These are phyloP conservation scores for Lodderomyces pseudojiufengensis DNA, from an alignment of 1,139 yeast genomes.

Conservation along the genomic window DNA sequence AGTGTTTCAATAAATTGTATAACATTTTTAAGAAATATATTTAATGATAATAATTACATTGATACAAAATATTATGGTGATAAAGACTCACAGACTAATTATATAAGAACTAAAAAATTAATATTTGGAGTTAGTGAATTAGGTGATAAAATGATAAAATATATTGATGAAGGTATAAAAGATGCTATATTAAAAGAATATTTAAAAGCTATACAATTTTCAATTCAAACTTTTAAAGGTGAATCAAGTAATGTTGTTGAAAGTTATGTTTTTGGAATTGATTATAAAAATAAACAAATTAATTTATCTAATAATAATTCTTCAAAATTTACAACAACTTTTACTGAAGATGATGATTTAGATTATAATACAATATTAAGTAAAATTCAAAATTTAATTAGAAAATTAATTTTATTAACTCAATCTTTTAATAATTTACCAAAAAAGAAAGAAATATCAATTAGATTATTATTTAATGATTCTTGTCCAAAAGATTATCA, in stretches of 20 bases:
- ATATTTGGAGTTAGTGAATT: conserved; percentile 34
- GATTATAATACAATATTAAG: conserved; percentile 28
- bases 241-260: conserved; percentile 40
- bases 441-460: conserved; percentile 35
- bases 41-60: conserved; percentile 44
- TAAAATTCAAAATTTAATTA: conserved; percentile 27
- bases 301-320: conserved; percentile 5
- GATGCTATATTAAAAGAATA: conserved; percentile 40
- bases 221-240: conserved; percentile 37
- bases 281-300: conserved; percentile 23
- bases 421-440: conserved; percentile 52
- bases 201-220: conserved; percentile 43
- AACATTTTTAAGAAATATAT: conserved; percentile 49
- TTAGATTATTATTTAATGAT: conserved; percentile 48
- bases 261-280: conserved; percentile 46
- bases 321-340: too few relatives aligned
- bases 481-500: conserved; percentile 44
- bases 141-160: conserved; percentile 31
- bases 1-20: conserved; percentile 49
- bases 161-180: conserved; percentile 50
- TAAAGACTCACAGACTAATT: conserved; percentile 16
- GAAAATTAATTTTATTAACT: conserved; percentile 47
- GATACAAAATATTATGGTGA: conserved; percentile 38
- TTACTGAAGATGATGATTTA: conserved; percentile 1
- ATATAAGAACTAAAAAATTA: conserved; percentile 43